Conservation (phyloP, 2,329 filamentous ascomycete species). For the Tricladium varicosporioides region DNA sequence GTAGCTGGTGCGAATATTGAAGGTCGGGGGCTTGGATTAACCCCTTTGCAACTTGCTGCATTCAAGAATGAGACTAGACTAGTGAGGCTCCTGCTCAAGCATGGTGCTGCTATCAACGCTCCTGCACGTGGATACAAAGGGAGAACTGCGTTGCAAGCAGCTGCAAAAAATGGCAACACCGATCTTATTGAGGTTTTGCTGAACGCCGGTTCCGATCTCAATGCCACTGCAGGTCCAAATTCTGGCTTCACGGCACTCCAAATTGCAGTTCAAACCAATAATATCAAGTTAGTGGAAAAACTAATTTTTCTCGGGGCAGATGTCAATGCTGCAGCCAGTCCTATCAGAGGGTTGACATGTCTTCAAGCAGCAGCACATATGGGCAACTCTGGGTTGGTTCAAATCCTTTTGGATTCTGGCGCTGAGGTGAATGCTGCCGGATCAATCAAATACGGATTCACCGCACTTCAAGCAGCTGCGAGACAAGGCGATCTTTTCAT, state of each 20-base stretch:
- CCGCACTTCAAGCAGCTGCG: conserved; percentile 8
- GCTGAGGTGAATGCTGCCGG: conserved; percentile 19
- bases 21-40: not conserved
- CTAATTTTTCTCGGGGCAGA: conserved; percentile 9
- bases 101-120: not conserved
- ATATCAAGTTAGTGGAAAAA: not conserved
- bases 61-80: not conserved
- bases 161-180: not conserved
- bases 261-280: not conserved
- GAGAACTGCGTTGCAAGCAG: conserved; percentile 1
- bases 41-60: conserved; percentile 2
- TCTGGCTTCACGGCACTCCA: conserved; percentile 7
- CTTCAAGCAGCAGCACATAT: conserved; percentile 31
- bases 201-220: conserved; percentile 2
- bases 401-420: conserved; percentile 32
- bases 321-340: conserved; percentile 1
- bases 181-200: not conserved
- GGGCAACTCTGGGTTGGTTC: conserved; percentile 36
- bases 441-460: conserved; percentile 9
- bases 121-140: not conserved
- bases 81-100: conserved; percentile 3
- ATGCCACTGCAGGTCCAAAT: not conserved
- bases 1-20: conserved; percentile 22
- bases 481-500: not conserved
- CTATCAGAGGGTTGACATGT: not conserved